Conservation (phyloP, 129 eudicot species). For the Rutidosis leptorrhynchoides region DNA sequence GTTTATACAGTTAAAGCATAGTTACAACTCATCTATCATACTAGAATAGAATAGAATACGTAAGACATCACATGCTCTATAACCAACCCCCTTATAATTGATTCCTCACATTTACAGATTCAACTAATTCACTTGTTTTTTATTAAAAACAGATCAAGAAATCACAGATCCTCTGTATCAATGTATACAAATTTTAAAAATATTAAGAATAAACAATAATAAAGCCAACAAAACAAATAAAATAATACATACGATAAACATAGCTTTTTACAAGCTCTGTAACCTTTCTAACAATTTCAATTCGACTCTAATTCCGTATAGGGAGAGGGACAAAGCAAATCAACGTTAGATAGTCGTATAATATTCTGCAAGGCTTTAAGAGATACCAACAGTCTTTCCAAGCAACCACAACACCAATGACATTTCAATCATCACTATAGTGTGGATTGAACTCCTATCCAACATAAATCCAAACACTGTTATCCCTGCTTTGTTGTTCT, state of each 20-base stretch:
- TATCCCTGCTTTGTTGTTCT: slow-evolving; percentile 90
- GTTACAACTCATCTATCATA: background rate
- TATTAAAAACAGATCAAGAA: background rate
- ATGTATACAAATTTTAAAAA: no score
- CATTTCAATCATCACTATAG: slow-evolving; percentile 76
- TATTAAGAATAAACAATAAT: slow-evolving; percentile 15
- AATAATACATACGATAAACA: slow-evolving; percentile 12
- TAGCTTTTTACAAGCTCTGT: slow-evolving; percentile 1
- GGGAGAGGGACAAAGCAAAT: background rate
- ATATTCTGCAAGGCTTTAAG: slow-evolving; percentile 30
- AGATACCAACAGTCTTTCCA: slow-evolving; percentile 86
- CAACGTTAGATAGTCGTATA: background rate
- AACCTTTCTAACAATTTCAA: background rate
- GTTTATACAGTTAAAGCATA: background rate
- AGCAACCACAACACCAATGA: slow-evolving; percentile 92
- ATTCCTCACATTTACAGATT: background rate
- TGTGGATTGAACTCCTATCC: slow-evolving; percentile 74
- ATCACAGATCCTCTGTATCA: background rate
- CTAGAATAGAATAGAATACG: background rate
- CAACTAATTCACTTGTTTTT: background rate
- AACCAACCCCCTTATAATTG: background rate
- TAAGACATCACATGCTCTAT: background rate
- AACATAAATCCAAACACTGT: slow-evolving; percentile 85
- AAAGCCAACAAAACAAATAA: background rate
- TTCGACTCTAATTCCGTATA: slow-evolving; percentile 7